These are phyloP conservation scores for Marsdenia floribunda DNA, from an alignment of 257 asterid genomes.

Conservation along the genomic window DNA sequence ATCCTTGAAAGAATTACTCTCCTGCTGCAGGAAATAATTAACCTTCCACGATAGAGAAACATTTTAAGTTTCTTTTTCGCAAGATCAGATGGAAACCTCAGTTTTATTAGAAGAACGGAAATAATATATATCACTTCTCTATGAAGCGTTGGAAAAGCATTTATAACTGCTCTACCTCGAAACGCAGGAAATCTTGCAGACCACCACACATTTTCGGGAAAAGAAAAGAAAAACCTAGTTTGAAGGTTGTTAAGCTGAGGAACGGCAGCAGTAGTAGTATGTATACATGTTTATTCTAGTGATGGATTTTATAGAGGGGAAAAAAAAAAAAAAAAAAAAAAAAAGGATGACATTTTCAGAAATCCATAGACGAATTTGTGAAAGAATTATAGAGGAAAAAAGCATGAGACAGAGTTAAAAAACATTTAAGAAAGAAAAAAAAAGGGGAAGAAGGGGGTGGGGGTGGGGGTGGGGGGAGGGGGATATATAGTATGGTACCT, in stretches of 20 bases:
- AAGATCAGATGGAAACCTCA: slow-evolving; percentile 4
- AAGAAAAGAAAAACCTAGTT: not conserved
- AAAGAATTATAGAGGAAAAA: not conserved
- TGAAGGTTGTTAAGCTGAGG: not conserved
- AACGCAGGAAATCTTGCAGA: not conserved
- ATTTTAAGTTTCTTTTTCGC: not conserved
- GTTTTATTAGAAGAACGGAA: not conserved
- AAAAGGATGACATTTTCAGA: not conserved
- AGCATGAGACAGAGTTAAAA: not conserved
- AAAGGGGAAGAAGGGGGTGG: too few species aligned
- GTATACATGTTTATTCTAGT: not conserved
- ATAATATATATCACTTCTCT: not conserved
- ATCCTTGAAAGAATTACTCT: not conserved
- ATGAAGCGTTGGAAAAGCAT: not conserved
- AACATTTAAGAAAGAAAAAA: not conserved
- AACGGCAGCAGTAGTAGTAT: not conserved
- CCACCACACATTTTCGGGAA: not conserved
- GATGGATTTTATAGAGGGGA: not conserved
- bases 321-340: not conserved
- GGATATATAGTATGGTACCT: slow-evolving; percentile 12
- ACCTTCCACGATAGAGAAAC: too few species aligned
- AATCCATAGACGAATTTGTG: not conserved
- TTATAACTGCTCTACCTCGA: not conserved
- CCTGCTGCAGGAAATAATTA: too few species aligned
- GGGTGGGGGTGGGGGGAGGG: not conserved